Conservation (phyloP, 805 yeast species). For the Sugiyamaella valdiviana region DNA sequence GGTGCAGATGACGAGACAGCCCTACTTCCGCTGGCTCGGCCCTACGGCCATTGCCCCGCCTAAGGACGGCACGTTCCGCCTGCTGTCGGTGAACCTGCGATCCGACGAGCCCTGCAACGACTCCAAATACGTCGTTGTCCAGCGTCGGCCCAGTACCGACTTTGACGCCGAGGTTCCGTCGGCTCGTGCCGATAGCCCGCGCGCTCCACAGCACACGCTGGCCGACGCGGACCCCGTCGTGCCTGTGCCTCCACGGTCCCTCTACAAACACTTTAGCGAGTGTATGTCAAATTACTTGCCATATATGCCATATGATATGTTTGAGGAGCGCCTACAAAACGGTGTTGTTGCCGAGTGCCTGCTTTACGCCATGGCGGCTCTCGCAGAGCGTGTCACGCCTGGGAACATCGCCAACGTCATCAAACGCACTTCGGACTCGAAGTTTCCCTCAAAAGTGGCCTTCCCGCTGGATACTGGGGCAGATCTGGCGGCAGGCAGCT, state of each 20-base stretch:
- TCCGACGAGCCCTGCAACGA: slow-evolving; percentile 12
- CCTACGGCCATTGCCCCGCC: slow-evolving; percentile 30
- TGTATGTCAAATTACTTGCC: slow-evolving; percentile 22
- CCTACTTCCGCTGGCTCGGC: slow-evolving; percentile 29
- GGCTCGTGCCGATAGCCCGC: not conserved
- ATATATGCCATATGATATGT: slow-evolving; percentile 18
- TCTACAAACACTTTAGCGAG: slow-evolving; percentile 17
- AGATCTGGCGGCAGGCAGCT: no score
- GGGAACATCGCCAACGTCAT: slow-evolving; percentile 5
- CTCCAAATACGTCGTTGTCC: slow-evolving; percentile 10
- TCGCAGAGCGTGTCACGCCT: slow-evolving; percentile 17
- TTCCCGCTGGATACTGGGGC: no score
- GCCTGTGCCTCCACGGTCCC: slow-evolving; percentile 14
- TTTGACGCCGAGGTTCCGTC: not conserved
- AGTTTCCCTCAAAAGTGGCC: not conserved
- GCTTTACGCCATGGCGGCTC: slow-evolving; percentile 25
- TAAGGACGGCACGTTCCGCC: slow-evolving; percentile 22
- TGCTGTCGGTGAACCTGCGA: slow-evolving; percentile 25
- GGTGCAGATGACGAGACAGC: slow-evolving; percentile 20
- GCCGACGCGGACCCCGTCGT: not conserved
- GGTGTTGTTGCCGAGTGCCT: slow-evolving; percentile 25
- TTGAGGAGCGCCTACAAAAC: slow-evolving; percentile 16
- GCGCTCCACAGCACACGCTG: not conserved
- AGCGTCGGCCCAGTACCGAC: slow-evolving; percentile 9
- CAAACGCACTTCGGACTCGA: not conserved